Evolutionary conservation across 2,329 filamentous ascomycete genomes (phyloP).

Genomic region (Sporothrix pallida): DNA sequence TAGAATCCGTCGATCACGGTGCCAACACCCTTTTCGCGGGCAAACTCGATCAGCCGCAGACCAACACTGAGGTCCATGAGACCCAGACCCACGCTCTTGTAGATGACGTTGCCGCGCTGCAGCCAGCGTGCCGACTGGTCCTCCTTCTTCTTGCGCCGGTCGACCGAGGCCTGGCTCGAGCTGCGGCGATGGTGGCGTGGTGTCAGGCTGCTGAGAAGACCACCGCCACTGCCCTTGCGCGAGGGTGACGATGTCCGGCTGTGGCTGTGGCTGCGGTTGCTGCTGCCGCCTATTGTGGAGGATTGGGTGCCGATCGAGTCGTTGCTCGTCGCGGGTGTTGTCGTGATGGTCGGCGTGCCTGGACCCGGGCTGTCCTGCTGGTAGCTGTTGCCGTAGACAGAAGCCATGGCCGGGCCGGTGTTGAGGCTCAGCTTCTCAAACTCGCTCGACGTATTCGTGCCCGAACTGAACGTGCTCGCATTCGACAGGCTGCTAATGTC

Average conservation of each 20-base stretch:
- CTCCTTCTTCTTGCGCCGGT: conserved; percentile 46
- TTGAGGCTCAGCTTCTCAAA: conserved; percentile 35
- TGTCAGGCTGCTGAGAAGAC: conserved; percentile 26
- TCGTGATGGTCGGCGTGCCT: conserved; percentile 20
- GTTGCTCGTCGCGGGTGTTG: conserved; percentile 27
- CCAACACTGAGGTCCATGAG: conserved; percentile 71
- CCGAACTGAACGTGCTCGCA: conserved; percentile 30
- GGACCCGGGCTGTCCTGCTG: background rate
- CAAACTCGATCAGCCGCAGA: conserved; percentile 61
- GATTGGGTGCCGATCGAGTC: conserved; percentile 27
- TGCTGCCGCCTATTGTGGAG: background rate
- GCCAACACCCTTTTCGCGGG: conserved; percentile 61
- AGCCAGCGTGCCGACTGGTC: conserved; percentile 62
- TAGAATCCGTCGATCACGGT: conserved; percentile 60
- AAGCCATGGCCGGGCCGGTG: conserved; percentile 30
- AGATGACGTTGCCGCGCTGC: conserved; percentile 67
- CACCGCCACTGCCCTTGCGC: conserved; percentile 28
- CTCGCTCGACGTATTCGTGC: conserved; percentile 25
- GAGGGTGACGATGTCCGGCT: conserved; percentile 31
- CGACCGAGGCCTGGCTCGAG: conserved; percentile 42
- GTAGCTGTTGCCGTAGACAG: conserved; percentile 28
- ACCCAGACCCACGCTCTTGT: conserved; percentile 70
- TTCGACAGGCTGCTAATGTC: conserved; percentile 15
- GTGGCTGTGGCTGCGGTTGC: conserved; percentile 14
- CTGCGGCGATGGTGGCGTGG: conserved; percentile 43